Conservation (phyloP, 495 filamentous ascomycete genomes). For the Podospora pseudoanserina region DNA sequence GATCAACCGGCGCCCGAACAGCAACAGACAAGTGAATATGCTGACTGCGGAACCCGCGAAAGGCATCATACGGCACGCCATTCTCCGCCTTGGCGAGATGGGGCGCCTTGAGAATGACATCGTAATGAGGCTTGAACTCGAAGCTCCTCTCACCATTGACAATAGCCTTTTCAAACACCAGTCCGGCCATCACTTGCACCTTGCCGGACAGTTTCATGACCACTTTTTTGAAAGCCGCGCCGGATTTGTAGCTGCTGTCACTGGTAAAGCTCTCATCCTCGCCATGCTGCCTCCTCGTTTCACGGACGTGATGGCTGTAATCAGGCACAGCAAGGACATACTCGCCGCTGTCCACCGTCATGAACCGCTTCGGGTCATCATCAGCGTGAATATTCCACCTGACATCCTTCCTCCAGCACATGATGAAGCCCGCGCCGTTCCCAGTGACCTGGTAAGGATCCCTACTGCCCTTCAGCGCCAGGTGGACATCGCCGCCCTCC, state of each 20-base stretch:
- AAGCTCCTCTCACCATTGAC: constrained; percentile 65
- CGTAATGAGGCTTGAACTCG: constrained; percentile 86
- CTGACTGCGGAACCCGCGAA: constrained; percentile 87
- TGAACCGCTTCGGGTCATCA: constrained; percentile 84
- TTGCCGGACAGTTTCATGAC: constrained; percentile 97
- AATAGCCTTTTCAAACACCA: constrained; percentile 85
- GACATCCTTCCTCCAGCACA: constrained; percentile 96
- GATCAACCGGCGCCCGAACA: constrained; percentile 73
- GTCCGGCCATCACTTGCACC: constrained; percentile 82
- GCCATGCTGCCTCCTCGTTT: constrained; percentile 52
- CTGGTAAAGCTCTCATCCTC: constrained; percentile 63
- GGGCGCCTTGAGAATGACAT: constrained; percentile 80
- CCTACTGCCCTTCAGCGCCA: constrained; percentile 86
- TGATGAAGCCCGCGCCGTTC: constrained; percentile 88
- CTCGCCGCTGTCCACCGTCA: constrained; percentile 91
- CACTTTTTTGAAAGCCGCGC: constrained; percentile 89
- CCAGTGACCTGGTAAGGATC: constrained; percentile 94
- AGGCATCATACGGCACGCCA: constrained; percentile 76
- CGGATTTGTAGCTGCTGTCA: constrained; percentile 63
- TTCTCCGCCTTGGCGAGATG: constrained; percentile 58
- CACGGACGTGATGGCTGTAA: constrained; percentile 81
- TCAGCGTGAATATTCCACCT: constrained; percentile 76
- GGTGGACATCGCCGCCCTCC: constrained; percentile 91
- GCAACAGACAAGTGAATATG: constrained; percentile 93
- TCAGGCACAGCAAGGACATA: constrained; percentile 93